These are phyloP conservation scores for Trichoderma brevicompactum DNA, from an alignment of 2,329 filamentous ascomycete genomes.

Conservation along the genomic window DNA sequence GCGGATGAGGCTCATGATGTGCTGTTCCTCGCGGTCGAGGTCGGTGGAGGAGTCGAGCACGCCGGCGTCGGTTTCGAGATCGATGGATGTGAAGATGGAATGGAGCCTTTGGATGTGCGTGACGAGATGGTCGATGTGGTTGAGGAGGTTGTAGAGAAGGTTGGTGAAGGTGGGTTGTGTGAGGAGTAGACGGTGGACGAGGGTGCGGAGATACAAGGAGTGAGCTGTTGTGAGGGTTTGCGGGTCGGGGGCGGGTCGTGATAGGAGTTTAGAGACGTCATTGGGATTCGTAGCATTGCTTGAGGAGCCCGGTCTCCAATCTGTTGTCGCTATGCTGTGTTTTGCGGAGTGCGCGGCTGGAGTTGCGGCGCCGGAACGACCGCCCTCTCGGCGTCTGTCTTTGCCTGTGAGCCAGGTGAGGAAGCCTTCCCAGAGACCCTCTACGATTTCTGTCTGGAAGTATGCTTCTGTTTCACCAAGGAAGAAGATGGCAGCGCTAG, in stretches of 20 bases:
- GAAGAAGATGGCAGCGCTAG: conserved; percentile 85
- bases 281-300: conserved; percentile 13
- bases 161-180: conserved; percentile 66
- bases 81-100: conserved; percentile 74
- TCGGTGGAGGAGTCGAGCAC: conserved; percentile 77
- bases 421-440: conserved; percentile 80
- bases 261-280: conserved; percentile 10
- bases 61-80: conserved; percentile 81
- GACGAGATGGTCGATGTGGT: conserved; percentile 79
- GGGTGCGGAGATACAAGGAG: conserved; percentile 70
- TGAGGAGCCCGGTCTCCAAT: conserved; percentile 23
- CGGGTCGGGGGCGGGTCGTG: conserved; percentile 66
- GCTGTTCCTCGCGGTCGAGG: conserved; percentile 71
- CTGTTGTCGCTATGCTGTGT: conserved; percentile 1
- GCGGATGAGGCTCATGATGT: conserved; percentile 67
- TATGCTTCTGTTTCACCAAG: conserved; percentile 86
- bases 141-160: conserved; percentile 67
- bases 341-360: conserved; percentile 30
- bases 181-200: conserved; percentile 70
- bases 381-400: conserved; percentile 38
- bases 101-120: conserved; percentile 77
- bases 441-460: conserved; percentile 86
- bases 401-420: conserved; percentile 69
- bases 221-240: conserved; percentile 84
- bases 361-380: conserved; percentile 35